Conservation (phyloP, 1,284 basidiomycete species). For the Apiotrichum mycotoxinovorans region DNA sequence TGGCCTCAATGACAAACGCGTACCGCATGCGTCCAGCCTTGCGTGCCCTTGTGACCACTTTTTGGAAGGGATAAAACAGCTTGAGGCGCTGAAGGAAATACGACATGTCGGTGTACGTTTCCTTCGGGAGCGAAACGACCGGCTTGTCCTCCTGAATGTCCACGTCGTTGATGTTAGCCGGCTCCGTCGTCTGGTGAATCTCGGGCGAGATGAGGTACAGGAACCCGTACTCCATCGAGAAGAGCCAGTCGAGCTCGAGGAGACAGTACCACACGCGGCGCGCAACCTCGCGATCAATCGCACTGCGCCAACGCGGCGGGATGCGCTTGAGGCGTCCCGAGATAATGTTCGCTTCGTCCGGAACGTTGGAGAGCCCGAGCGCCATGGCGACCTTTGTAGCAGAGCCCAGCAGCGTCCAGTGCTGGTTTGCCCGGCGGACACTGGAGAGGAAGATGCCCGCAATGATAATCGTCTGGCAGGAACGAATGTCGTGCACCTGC, state of each 20-base stretch:
- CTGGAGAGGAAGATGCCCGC: constrained; percentile 23
- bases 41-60: constrained; percentile 22
- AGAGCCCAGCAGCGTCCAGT: constrained; percentile 27
- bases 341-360: constrained; percentile 15
- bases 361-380: constrained; percentile 16
- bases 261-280: constrained; percentile 28
- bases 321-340: constrained; percentile 11
- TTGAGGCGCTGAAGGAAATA: constrained; percentile 25
- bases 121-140: constrained; percentile 15
- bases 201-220: constrained; percentile 26
- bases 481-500: constrained; percentile 28
- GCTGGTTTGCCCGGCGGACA: constrained; percentile 23
- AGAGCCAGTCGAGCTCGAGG: constrained; percentile 29
- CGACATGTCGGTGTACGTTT: constrained; percentile 29
- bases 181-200: constrained; percentile 27
- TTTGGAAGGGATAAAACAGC: constrained; percentile 27
- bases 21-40: constrained; percentile 24
- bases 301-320: constrained; percentile 20
- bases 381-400: constrained; percentile 28
- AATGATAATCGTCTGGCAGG: constrained; percentile 26
- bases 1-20: constrained; percentile 23
- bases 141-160: constrained; percentile 17
- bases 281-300: constrained; percentile 26
- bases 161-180: constrained; percentile 28
- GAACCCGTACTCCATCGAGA: constrained; percentile 28